Evolutionary conservation across 2,329 filamentous ascomycete genomes (phyloP).

Genomic region (Leptographium lundbergii): DNA sequence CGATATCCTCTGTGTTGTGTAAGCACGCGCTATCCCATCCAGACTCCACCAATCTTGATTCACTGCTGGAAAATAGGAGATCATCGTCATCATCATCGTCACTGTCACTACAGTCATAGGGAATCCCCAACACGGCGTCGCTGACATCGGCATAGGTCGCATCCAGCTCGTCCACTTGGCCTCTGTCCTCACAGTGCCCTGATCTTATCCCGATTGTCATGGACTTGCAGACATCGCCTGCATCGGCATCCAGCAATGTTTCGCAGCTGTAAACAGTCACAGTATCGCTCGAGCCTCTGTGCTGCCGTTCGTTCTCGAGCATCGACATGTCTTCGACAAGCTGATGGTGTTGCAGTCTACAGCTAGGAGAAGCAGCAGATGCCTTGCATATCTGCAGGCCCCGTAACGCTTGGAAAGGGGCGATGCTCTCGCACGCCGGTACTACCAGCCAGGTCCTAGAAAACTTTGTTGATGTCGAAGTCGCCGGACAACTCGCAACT

Average conservation of each 20-base stretch:
- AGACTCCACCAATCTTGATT: conserved; percentile 54
- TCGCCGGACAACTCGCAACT: not conserved
- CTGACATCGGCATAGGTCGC: not conserved
- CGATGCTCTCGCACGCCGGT: not conserved
- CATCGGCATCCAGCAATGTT: not conserved
- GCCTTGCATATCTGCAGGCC: not conserved
- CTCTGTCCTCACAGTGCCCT: not conserved
- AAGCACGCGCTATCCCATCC: conserved; percentile 73
- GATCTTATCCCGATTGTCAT: not conserved
- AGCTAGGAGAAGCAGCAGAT: not conserved
- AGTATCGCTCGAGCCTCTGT: not conserved
- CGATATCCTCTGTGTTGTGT: conserved; percentile 93
- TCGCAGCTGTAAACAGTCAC: not conserved
- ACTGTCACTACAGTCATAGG: conserved; percentile 8
- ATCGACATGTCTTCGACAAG: conserved; percentile 19
- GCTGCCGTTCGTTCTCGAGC: no score
- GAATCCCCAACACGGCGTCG: conserved; percentile 1
- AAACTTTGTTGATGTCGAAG: not conserved
- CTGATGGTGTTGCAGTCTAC: conserved; percentile 28
- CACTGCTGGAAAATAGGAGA: conserved; percentile 32
- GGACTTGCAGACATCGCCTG: not conserved
- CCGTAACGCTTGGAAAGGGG: conserved; percentile 11
- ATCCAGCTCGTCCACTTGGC: not conserved
- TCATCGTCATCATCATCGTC: conserved; percentile 12
- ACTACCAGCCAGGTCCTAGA: not conserved